Evolutionary conservation across 2,329 filamentous ascomycete species (phyloP), one percentile per base, ranked within the genome.

Genomic region (Harringtonia aguacate): DNA sequence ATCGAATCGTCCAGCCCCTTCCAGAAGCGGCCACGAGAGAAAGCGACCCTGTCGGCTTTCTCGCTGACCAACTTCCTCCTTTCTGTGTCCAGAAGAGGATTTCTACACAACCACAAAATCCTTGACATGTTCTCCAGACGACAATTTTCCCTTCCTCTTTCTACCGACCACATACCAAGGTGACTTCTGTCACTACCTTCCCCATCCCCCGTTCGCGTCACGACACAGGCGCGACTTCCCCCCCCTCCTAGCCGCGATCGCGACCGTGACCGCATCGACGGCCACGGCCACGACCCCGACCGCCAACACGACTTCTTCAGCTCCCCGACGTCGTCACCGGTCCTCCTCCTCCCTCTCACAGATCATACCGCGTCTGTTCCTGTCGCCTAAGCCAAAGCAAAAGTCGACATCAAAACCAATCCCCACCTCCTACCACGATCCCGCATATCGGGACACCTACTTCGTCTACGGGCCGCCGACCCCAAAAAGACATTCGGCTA

Each of bases 121-220:
- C 55, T 63, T 68, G 66, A 67, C 65, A 77, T 77, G 74, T 77
- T 72, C 61, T 67, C 68, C 63, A 66, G 65, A 70, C 69, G 64
- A 69, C 65, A 64, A 57, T 65, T 62, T 61, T 67, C 64, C 61
- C 71, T 68, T 69, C 70, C 68, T 68, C 69, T 68, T 67, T 69
- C 70, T 59, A 70, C 70, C 72, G 70, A 75, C 66, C 68, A 72
- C 67, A 75, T 73, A 73, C 70, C 71, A 68, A 73, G 73, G 73
- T 77, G 73, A 77, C 72, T 62, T 65, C 66, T 60, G 58, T 67
- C 62, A 62, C 63, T 62, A 59, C 61, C 63, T 61, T 55, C 60
- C 61, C 63, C n/a, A n/a, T n/a, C n/a, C n/a, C n/a, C n/a, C n/a
- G 62, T 55, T 56, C 58, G 66, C 64, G 65, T 63, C 61, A 62